Evolutionary conservation across 208 protist species (phyloP).

Genomic region (Angomonas desouzai): DNA sequence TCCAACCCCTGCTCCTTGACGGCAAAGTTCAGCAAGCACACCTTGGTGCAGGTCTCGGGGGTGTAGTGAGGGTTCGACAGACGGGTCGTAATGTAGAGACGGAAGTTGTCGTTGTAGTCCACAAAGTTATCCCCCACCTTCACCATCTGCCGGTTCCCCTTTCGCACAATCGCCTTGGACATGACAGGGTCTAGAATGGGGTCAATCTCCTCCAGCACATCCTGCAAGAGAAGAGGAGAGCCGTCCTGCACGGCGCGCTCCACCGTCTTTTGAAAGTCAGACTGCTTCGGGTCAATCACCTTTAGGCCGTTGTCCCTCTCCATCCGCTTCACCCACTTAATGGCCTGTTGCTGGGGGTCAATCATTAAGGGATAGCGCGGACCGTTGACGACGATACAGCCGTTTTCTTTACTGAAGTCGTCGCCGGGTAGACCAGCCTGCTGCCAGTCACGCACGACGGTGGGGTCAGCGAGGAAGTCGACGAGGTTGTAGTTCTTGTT

Average conservation of each 20-base stretch:
- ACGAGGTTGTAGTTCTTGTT: slow-evolving; percentile 90
- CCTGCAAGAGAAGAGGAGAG: slow-evolving; percentile 95
- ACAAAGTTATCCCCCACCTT: slow-evolving; percentile 98
- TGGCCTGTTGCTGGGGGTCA: slow-evolving; percentile 98
- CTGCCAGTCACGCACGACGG: slow-evolving; percentile 96
- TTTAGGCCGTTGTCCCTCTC: slow-evolving; percentile 92
- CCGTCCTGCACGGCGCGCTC: slow-evolving; percentile 97
- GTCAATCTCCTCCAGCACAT: slow-evolving; percentile 97
- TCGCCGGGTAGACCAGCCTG: slow-evolving; percentile 95
- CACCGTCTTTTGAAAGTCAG: slow-evolving; percentile 94
- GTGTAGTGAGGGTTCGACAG: slow-evolving; percentile 97
- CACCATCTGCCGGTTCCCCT: slow-evolving; percentile 88
- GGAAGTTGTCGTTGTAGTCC: slow-evolving; percentile 97
- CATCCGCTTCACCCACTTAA: slow-evolving; percentile 98
- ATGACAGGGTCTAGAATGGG: slow-evolving; percentile 96
- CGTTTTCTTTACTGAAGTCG: slow-evolving; percentile 97
- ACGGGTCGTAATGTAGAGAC: slow-evolving; percentile 98
- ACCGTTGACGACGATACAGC: slow-evolving; percentile 94
- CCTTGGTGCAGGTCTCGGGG: slow-evolving; percentile 97
- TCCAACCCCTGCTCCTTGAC: slow-evolving; percentile 97
- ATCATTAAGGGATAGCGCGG: slow-evolving; percentile 98
- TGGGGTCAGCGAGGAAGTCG: slow-evolving; percentile 94
- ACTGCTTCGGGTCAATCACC: slow-evolving; percentile 93
- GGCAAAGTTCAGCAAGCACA: slow-evolving; percentile 98
- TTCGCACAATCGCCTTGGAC: slow-evolving; percentile 91